Evolutionary conservation across 2,329 filamentous ascomycete species (phyloP), one percentile per base, ranked within the genome.

Genomic region (Dryadomyces sulphureus): DNA sequence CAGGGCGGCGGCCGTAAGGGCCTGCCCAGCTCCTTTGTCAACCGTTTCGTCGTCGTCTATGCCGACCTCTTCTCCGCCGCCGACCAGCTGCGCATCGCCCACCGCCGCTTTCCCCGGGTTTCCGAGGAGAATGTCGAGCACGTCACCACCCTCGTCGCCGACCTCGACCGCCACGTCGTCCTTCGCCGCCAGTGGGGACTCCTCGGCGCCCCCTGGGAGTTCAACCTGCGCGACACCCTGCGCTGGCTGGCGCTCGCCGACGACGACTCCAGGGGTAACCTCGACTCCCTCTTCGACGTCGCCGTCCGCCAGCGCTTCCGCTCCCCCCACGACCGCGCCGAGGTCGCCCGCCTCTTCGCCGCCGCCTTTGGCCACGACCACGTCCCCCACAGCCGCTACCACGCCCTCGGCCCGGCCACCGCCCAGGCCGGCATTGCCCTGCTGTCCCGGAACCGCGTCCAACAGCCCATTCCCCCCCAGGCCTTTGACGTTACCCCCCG

Each of bases 11-110:
- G 92, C 9, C 78, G 92, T 54, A 98, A 98, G 63, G 92, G 92
- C 35, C 68, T 98, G 32, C 92, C 92, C 1, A 84, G 84, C 48
- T 96, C 92, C 1, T 98, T 98, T 57, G 92, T 98, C 51, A 96
- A 98, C 60, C 84, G 93, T 40, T 98, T 98, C 60, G 92, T 93
- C 34, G 90, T 98, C 17, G 93, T 98, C 0, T 96, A 96, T 63
- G 88, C 92, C 48, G 92, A 98, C 57, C 76, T 88, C 5, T 92
- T 98, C 59, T 82, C 75, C 16, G 71, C 82, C 22, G 74, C 85
- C 27, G 92, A 98, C 65, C 65, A 98, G 49, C 73, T 81, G 49
- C 67, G 83, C 41, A 96, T 98, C 52, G 93, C 88, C 41, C 69
- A 73, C 22, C 83, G 82, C 54, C 78, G 84, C 50, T 95, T 86